phyloP scores from a whole-genome alignment of 176 grass and related monocot species.

The sorghum (Sorghum bicolor) region DNA sequence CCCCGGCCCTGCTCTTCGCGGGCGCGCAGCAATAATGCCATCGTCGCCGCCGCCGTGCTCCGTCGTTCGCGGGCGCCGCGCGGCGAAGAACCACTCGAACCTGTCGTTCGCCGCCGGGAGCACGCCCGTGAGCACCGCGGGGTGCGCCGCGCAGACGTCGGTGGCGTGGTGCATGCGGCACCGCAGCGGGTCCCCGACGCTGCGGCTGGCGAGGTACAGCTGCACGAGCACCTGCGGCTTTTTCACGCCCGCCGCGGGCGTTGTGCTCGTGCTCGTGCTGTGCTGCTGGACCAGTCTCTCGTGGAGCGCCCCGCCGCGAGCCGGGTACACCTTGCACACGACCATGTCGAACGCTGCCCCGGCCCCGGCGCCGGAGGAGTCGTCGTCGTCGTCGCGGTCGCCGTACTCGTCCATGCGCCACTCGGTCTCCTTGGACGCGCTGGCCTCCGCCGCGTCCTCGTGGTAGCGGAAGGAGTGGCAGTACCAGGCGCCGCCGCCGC shows the following conservation, averaged over 20 bases:
- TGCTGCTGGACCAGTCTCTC: background rate
- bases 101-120: conserved; percentile 32
- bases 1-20: conserved; percentile 16
- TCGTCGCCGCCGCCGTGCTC: background rate
- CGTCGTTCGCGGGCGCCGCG: background rate
- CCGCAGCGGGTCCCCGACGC: conserved; percentile 17
- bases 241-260: background rate
- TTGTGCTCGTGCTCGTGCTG: background rate
- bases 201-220: conserved; percentile 30
- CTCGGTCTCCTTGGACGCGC: conserved; percentile 27
- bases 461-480: conserved; percentile 44
- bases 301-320: background rate
- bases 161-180: conserved; percentile 12
- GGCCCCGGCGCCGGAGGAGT: background rate
- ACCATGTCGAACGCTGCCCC: conserved; percentile 29
- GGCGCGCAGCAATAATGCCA: background rate
- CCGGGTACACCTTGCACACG: conserved; percentile 40
- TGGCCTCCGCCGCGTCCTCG: conserved; percentile 12
- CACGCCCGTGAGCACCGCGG: conserved; percentile 21
- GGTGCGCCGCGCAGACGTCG: conserved; percentile 24
- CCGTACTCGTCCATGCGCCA: conserved; percentile 49
- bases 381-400: background rate
- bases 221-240: conserved; percentile 42
- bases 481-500: conserved; percentile 8
- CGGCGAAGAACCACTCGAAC: conserved; percentile 40